phyloP scores from a whole-genome alignment of 2,329 filamentous ascomycete genomes.

The Leptographium wingfieldii region DNA sequence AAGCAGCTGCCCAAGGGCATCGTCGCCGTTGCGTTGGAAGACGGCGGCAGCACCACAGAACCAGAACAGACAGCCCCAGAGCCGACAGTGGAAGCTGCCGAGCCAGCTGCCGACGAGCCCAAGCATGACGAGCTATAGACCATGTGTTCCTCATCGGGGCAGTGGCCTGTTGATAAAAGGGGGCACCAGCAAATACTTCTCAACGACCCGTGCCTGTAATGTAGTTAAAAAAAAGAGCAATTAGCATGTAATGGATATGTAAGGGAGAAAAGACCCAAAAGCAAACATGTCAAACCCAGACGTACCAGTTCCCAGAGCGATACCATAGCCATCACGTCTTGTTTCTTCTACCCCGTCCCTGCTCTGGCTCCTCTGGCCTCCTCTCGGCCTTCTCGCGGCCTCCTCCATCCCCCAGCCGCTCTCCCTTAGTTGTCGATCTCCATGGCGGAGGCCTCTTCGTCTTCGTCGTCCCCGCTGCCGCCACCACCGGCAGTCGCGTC shows the following conservation, averaged over 20 bases:
- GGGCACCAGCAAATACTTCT: neutral
- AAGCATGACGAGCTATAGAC: slow-evolving; percentile 31
- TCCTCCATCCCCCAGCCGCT: neutral
- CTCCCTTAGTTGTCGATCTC: slow-evolving; percentile 28
- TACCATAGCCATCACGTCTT: neutral
- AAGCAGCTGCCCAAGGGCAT: slow-evolving; percentile 56
- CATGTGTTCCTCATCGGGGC: neutral
- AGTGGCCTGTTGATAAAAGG: neutral
- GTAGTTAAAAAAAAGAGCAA: neutral
- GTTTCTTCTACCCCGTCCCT: too few relatives aligned
- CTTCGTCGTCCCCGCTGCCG: neutral
- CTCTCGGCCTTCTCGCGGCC: neutral
- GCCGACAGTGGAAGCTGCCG: neutral
- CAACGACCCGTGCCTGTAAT: neutral
- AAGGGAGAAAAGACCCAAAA: neutral
- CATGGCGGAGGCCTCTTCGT: slow-evolving; percentile 21
- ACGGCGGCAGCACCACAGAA: slow-evolving; percentile 17
- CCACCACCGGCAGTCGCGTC: neutral
- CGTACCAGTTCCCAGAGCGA: neutral
- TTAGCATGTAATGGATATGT: neutral
- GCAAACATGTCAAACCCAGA: too few relatives aligned
- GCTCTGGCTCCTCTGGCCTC: too few relatives aligned
- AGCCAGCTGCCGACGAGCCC: neutral
- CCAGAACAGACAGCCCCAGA: slow-evolving; percentile 13
- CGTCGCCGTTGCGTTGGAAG: slow-evolving; percentile 21